phyloP scores from a whole-genome alignment of 2,329 filamentous ascomycete species.

The Cladobotryum mycophilum region DNA sequence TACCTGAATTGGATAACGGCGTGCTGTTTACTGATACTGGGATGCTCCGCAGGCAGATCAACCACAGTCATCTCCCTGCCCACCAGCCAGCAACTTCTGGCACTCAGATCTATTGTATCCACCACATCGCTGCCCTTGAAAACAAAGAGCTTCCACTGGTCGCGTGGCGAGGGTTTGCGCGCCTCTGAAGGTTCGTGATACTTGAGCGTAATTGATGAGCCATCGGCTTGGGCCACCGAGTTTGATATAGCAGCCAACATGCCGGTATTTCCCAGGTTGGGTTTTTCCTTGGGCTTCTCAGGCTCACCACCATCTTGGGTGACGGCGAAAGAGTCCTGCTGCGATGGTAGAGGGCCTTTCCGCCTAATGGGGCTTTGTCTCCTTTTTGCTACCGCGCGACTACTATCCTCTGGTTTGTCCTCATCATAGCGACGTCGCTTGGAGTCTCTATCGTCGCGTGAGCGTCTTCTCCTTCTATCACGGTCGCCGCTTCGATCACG shows the following conservation, averaged over 20 bases:
- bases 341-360: slow-evolving; percentile 51
- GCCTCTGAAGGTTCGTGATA: slow-evolving; percentile 95
- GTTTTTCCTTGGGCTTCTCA: slow-evolving; percentile 69
- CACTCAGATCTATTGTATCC: slow-evolving; percentile 71
- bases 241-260: slow-evolving; percentile 85
- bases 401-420: slow-evolving; percentile 17
- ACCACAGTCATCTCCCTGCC: slow-evolving; percentile 76
- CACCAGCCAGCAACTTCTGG: slow-evolving; percentile 83
- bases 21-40: slow-evolving; percentile 91
- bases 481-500: slow-evolving; percentile 14
- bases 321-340: slow-evolving; percentile 53
- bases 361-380: slow-evolving; percentile 23
- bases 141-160: slow-evolving; percentile 84
- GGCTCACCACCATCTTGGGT: slow-evolving; percentile 35
- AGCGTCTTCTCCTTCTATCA: slow-evolving; percentile 24
- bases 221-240: slow-evolving; percentile 61
- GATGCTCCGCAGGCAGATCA: slow-evolving; percentile 80
- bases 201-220: slow-evolving; percentile 75
- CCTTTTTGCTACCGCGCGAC: slow-evolving; percentile 11
- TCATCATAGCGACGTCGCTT: slow-evolving; percentile 19
- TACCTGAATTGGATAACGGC: slow-evolving; percentile 91
- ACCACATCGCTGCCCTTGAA: slow-evolving; percentile 80
- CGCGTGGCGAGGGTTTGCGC: slow-evolving; percentile 72
- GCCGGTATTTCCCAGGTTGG: slow-evolving; percentile 78
- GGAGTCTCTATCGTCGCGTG: slow-evolving; percentile 26